These are phyloP conservation scores for Diaporthe destruens DNA, from an alignment of 2,329 filamentous ascomycete species.

Conservation along the genomic window DNA sequence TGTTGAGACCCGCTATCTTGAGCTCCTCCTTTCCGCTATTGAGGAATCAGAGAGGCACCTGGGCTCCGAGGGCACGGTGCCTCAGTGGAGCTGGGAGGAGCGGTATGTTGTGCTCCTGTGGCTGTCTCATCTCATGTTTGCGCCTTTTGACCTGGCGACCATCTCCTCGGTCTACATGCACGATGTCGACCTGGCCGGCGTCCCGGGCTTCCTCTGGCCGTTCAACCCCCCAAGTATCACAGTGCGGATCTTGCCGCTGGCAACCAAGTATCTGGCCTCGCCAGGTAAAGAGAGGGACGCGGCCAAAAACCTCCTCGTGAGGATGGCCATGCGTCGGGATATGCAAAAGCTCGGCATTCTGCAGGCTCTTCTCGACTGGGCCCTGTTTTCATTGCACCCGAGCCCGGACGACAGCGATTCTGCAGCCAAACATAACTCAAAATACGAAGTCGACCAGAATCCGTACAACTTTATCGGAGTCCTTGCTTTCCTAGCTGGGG, in stretches of 20 bases:
- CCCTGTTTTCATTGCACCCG: constrained; percentile 70
- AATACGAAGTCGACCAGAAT: constrained; percentile 53
- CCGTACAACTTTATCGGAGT: constrained; percentile 84
- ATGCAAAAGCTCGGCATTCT: constrained; percentile 85
- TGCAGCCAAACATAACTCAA: constrained; percentile 37
- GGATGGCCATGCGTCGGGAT: constrained; percentile 85
- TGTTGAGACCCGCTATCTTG: constrained; percentile 88
- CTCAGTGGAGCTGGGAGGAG: constrained; percentile 82
- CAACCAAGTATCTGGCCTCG: constrained; percentile 76
- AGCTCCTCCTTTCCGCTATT: constrained; percentile 81
- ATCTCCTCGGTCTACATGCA: constrained; percentile 76
- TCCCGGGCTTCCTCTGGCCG: constrained; percentile 68
- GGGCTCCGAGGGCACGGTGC: constrained; percentile 33
- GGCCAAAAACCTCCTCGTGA: constrained; percentile 84
- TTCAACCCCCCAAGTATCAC: constrained; percentile 76
- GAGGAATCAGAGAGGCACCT: constrained; percentile 66
- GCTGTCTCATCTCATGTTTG: constrained; percentile 84
- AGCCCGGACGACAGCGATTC: constrained; percentile 46
- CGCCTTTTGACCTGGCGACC: constrained; percentile 89
- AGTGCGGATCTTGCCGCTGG: constrained; percentile 76
- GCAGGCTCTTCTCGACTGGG: constrained; percentile 77
- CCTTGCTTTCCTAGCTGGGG: constrained; percentile 82
- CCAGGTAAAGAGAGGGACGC: constrained; percentile 91
- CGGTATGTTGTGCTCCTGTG: constrained; percentile 89
- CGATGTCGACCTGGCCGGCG: constrained; percentile 56